Percentiles rank a stretch among this genome's conserved stretches.
phyloP scores from a whole-genome alignment of 768 basidiomycete species.

The Leccinum barrowsii region DNA sequence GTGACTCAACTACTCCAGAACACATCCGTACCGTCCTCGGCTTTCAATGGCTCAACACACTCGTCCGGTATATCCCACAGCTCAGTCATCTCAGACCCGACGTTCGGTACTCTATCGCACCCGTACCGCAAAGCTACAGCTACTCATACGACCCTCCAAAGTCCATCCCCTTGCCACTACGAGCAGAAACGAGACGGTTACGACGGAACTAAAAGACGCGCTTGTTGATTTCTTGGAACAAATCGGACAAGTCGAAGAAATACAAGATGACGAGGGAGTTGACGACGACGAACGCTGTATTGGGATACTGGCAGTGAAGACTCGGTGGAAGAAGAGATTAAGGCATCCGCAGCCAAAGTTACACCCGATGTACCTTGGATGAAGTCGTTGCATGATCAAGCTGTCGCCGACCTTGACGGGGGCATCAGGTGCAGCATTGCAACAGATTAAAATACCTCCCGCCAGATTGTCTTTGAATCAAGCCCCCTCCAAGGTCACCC shows the following conservation, averaged over 20 bases:
- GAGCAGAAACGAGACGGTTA: too few species aligned
- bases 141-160: too few species aligned
- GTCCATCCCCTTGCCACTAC: too few species aligned
- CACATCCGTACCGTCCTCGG: too few species aligned
- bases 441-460: slow-evolving; percentile 51
- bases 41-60: too few species aligned
- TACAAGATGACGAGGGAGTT: slow-evolving; percentile 17
- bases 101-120: too few species aligned
- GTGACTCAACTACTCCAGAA: too few species aligned
- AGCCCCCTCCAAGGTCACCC: slow-evolving; percentile 10
- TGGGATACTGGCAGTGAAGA: slow-evolving; percentile 21
- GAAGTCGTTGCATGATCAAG: slow-evolving; percentile 52
- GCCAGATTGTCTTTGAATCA: slow-evolving; percentile 27
- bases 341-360: neutral
- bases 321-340: slow-evolving; percentile 4
- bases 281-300: slow-evolving; percentile 12
- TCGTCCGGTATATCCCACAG: too few species aligned
- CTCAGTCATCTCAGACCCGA: too few species aligned
- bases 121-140: too few species aligned
- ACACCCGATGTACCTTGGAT: slow-evolving; percentile 27
- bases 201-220: too few species aligned
- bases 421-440: slow-evolving; percentile 50
- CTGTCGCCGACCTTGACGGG: slow-evolving; percentile 56
- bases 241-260: neutral
- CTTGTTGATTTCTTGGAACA: too few species aligned